Evolutionary conservation across 192 early-diverging fungal species (phyloP).

Genomic region (Coemansia sp.): DNA sequence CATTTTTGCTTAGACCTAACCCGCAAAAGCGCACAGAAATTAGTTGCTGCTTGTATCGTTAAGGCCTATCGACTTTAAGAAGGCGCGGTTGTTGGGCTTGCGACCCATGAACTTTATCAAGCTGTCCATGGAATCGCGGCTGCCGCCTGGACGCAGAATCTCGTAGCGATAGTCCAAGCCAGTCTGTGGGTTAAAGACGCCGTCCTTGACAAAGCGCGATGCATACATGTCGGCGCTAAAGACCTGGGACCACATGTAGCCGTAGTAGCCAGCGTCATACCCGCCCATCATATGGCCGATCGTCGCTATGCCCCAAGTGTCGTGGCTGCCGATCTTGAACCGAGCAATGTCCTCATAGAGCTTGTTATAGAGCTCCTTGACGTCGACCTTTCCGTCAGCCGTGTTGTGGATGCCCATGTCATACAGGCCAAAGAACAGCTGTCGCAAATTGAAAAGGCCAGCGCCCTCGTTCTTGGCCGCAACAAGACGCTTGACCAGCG

Average conservation of each 20-base stretch:
- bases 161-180: constrained; percentile 75
- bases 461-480: constrained; percentile 77
- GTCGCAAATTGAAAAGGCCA: constrained; percentile 72
- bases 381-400: constrained; percentile 50
- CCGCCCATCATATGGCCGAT: constrained; percentile 77
- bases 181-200: constrained; percentile 59
- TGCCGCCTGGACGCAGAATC: constrained; percentile 72
- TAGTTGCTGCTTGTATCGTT: neutral
- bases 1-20: neutral
- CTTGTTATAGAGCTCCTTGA: constrained; percentile 48
- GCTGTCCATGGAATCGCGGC: constrained; percentile 67
- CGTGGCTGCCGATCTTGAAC: constrained; percentile 60
- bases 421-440: constrained; percentile 76
- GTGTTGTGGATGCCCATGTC: constrained; percentile 78
- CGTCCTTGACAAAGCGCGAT: constrained; percentile 64
- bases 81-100: constrained; percentile 78
- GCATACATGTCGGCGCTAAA: constrained; percentile 85
- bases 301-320: constrained; percentile 70
- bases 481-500: constrained; percentile 68
- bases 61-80: constrained; percentile 73
- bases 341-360: constrained; percentile 48
- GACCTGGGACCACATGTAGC: constrained; percentile 81
- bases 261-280: constrained; percentile 79
- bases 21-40: neutral
- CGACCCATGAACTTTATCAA: constrained; percentile 73